These are phyloP conservation scores for Spathaspora girioi DNA, from an alignment of 805 yeast genomes.

Conservation along the genomic window DNA sequence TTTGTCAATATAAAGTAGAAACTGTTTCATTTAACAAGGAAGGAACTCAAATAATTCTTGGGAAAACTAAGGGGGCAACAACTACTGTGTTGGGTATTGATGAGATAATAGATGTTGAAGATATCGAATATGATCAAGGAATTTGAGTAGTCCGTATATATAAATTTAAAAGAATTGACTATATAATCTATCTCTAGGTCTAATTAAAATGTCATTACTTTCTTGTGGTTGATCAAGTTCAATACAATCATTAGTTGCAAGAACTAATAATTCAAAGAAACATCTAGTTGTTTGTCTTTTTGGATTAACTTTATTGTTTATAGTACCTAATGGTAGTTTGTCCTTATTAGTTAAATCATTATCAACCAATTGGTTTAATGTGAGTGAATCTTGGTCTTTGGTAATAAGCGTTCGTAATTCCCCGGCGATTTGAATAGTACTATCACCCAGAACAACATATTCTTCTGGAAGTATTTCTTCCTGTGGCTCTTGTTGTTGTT, in stretches of 20 bases:
- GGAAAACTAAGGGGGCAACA: slow-evolving; percentile 17
- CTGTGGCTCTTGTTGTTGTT: slow-evolving; percentile 12
- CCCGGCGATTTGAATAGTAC: slow-evolving; percentile 53
- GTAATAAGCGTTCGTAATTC: slow-evolving; percentile 33
- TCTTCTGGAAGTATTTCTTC: slow-evolving; percentile 5
- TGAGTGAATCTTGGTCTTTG: slow-evolving; percentile 15
- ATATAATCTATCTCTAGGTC: slow-evolving; percentile 39
- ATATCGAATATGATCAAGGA: neutral
- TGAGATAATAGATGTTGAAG: neutral
- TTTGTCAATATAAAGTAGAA: slow-evolving; percentile 9
- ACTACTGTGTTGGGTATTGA: neutral
- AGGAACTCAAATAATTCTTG: slow-evolving; percentile 18
- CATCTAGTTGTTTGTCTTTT: slow-evolving; percentile 64
- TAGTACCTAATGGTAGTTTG: slow-evolving; percentile 7
- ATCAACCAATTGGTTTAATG: slow-evolving; percentile 38
- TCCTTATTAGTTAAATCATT: slow-evolving; percentile 24
- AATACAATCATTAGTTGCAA: slow-evolving; percentile 75
- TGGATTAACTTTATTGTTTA: slow-evolving; percentile 27
- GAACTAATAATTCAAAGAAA: slow-evolving; percentile 78
- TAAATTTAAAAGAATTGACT: slow-evolving; percentile 8
- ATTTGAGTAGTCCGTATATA: too few relatives aligned
- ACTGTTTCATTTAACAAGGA: slow-evolving; percentile 12
- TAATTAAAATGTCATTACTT: slow-evolving; percentile 46
- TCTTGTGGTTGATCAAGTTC: slow-evolving; percentile 49
- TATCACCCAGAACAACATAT: slow-evolving; percentile 30